Evolutionary conservation across 352 stramenopile genomes (phyloP).

Genomic region (Phytophthora macrochlamydospora): DNA sequence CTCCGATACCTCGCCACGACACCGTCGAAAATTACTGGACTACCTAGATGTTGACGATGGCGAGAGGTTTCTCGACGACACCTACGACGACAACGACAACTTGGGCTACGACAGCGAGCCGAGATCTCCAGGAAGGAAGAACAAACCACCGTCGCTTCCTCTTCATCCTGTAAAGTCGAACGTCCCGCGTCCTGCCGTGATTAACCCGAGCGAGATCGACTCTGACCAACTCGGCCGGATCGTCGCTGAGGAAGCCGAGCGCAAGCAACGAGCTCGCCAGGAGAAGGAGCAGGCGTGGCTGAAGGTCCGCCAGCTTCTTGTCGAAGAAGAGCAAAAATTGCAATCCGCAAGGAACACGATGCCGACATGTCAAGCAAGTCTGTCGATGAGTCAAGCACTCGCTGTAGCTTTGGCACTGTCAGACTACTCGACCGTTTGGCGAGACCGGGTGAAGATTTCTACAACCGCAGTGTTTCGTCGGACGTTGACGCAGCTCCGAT

Average conservation of each 20-base stretch:
- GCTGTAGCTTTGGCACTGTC: conserved; percentile 38
- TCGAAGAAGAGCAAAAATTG: conserved; percentile 40
- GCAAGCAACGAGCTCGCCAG: conserved; percentile 46
- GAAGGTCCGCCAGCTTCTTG: conserved; percentile 45
- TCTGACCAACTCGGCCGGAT: conserved; percentile 38
- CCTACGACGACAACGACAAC: conserved; percentile 62
- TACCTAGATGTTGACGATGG: conserved; percentile 60
- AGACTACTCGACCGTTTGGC: conserved; percentile 44
- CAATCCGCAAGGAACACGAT: not conserved
- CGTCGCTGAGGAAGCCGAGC: conserved; percentile 46
- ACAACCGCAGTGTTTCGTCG: conserved; percentile 35
- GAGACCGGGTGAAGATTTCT: conserved; percentile 31
- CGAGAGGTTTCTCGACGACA: conserved; percentile 60
- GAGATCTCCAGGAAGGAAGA: conserved; percentile 26
- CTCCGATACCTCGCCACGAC: conserved; percentile 26
- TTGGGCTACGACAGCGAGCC: conserved; percentile 15
- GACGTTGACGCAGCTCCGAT: conserved; percentile 22
- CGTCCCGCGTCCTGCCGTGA: conserved; percentile 42
- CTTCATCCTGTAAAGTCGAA: conserved; percentile 46
- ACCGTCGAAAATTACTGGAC: conserved; percentile 60
- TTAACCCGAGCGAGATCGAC: conserved; percentile 51
- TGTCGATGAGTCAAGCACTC: conserved; percentile 36
- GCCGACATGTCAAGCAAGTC: conserved; percentile 36
- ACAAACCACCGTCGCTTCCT: conserved; percentile 25
- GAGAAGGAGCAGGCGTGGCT: conserved; percentile 47